Conservation (phyloP, 139 green algal species). For the Coelastrella sp. region DNA sequence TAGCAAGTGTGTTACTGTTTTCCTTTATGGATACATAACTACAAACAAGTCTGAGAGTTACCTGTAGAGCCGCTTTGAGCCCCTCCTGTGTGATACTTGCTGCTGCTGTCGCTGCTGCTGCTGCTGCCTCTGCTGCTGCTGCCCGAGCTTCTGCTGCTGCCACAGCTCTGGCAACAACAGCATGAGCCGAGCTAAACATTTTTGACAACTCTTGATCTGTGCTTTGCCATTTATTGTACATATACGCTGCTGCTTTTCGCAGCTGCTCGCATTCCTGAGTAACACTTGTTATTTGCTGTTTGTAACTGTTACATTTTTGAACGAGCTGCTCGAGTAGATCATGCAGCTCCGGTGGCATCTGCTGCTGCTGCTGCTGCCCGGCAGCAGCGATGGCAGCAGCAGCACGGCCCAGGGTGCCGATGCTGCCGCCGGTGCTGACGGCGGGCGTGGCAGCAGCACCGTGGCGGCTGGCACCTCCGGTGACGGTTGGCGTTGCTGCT, state of each 20-base stretch:
- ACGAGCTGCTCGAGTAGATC: slow-evolving; percentile 2
- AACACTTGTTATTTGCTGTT: not conserved
- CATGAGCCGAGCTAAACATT: slow-evolving; percentile 16
- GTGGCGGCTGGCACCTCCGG: not conserved
- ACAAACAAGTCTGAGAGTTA: not conserved
- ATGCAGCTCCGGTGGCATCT: not conserved
- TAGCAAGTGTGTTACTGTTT: not conserved
- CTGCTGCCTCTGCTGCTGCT: slow-evolving; percentile 30
- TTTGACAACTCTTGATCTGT: not conserved
- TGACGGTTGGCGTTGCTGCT: not conserved
- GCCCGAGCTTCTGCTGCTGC: slow-evolving; percentile 30
- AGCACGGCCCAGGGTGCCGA: not conserved
- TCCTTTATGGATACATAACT: not conserved
- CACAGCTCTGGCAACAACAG: slow-evolving; percentile 22
- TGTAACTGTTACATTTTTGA: not conserved
- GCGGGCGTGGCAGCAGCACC: not conserved
- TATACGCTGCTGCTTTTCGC: slow-evolving; percentile 1
- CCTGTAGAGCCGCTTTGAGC: slow-evolving; percentile 11
- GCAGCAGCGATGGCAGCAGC: not conserved
- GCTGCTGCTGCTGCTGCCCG: slow-evolving; percentile 25
- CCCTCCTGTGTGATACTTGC: not conserved
- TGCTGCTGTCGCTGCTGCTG: not conserved
- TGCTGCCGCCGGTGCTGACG: not conserved
- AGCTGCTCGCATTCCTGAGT: slow-evolving; percentile 6
- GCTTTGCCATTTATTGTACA: slow-evolving; percentile 3